These are phyloP conservation scores for Porodaedalea pini DNA, from an alignment of 1,284 basidiomycete species.

Conservation along the genomic window DNA sequence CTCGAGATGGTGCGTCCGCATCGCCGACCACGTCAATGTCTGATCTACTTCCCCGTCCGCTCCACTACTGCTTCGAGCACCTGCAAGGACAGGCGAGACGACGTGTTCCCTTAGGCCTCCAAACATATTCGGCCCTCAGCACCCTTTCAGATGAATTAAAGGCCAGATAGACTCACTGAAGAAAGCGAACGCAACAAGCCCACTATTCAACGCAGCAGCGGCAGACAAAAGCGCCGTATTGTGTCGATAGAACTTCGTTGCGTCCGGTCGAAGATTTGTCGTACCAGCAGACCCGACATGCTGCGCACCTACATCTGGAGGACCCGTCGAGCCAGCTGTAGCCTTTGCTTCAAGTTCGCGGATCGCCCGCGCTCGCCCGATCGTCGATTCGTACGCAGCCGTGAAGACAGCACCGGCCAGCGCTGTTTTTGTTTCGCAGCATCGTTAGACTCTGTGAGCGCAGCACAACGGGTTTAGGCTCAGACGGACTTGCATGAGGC, in stretches of 20 bases:
- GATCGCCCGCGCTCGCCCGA: conserved; percentile 8
- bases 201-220: conserved; percentile 61
- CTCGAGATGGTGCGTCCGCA: conserved; percentile 53
- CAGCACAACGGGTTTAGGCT: conserved; percentile 20
- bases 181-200: conserved; percentile 62
- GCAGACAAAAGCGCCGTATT: conserved; percentile 36
- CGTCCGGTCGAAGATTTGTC: conserved; percentile 37
- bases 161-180: conserved; percentile 50
- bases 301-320: background rate
- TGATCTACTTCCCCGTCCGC: conserved; percentile 8
- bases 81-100: conserved; percentile 51
- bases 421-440: conserved; percentile 34
- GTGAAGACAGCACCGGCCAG: conserved; percentile 47
- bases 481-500: conserved; percentile 74
- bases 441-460: conserved; percentile 25
- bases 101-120: conserved; percentile 65
- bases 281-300: background rate
- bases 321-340: background rate
- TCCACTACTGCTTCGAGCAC: conserved; percentile 26
- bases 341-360: background rate
- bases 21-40: conserved; percentile 42
- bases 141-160: background rate
- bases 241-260: conserved; percentile 26
- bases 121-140: background rate
- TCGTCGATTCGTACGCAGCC: conserved; percentile 43